phyloP scores from a whole-genome alignment of 495 filamentous ascomycete species.

The Aspergillus nanangensis region DNA sequence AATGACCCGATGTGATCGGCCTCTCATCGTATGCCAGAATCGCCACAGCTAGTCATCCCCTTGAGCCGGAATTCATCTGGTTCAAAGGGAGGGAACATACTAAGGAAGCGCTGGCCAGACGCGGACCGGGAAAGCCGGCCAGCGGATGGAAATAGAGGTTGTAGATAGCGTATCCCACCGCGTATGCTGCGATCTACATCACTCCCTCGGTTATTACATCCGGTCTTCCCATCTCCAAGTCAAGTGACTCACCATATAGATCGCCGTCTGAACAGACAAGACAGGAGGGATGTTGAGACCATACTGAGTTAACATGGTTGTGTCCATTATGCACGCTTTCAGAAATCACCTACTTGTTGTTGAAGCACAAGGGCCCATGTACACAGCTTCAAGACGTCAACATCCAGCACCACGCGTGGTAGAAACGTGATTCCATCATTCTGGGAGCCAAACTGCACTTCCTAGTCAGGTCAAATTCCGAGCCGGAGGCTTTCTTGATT shows the following conservation, averaged over 20 bases:
- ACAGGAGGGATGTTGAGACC: not conserved
- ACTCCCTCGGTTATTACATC: not conserved
- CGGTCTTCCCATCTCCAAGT: not conserved
- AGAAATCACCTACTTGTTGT: not conserved
- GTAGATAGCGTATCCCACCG: not conserved
- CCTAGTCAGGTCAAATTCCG: not conserved
- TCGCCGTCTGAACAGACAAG: not conserved
- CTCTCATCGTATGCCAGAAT: slow-evolving; percentile 1
- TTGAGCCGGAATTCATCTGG: not conserved
- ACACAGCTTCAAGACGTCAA: not conserved
- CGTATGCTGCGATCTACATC: not conserved
- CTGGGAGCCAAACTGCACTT: not conserved
- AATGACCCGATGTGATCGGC: not conserved
- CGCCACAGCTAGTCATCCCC: slow-evolving; percentile 7
- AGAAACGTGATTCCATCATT: not conserved
- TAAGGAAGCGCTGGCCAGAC: not conserved
- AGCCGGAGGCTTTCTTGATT: not conserved
- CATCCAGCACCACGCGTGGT: not conserved
- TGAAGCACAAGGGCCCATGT: not conserved
- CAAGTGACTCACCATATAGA: not conserved
- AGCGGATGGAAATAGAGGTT: slow-evolving; percentile 2
- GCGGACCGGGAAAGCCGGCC: slow-evolving; percentile 1
- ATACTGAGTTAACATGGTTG: not conserved
- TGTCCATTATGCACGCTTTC: not conserved
- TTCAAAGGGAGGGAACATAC: not conserved